A percentile compares a stretch with the other conserved stretches of the same genome.
Conservation (phyloP, 176 grass and related monocot species). For the Carex myosuroides region DNA sequence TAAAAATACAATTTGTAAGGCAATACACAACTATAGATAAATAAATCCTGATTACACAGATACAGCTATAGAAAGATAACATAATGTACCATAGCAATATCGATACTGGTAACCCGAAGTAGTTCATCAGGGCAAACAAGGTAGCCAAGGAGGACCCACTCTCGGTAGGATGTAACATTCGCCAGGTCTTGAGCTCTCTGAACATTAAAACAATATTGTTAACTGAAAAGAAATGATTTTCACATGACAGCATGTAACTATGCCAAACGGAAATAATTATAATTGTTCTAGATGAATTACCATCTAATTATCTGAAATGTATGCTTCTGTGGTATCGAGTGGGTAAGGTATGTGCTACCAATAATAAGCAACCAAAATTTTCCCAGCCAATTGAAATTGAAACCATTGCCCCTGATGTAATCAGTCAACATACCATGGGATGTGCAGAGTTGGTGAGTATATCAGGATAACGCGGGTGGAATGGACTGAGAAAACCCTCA, state of each 20-base stretch:
- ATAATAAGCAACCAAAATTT: neutral
- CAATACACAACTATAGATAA: neutral
- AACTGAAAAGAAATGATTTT: neutral
- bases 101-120: slow-evolving; percentile 92
- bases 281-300: neutral
- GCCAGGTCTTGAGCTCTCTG: slow-evolving; percentile 99
- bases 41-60: neutral
- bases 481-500: slow-evolving; percentile 96
- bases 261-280: neutral
- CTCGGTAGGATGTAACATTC: slow-evolving; percentile 92
- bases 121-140: slow-evolving; percentile 99
- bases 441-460: slow-evolving; percentile 98
- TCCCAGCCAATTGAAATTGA: neutral
- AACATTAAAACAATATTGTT: slow-evolving; percentile 28
- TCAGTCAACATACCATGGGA: slow-evolving; percentile 68
- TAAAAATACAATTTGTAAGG: slow-evolving; percentile 9
- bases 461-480: slow-evolving; percentile 97
- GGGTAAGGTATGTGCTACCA: neutral
- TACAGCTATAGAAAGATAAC: neutral
- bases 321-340: neutral
- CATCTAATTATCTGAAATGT: neutral
- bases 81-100: slow-evolving; percentile 84
- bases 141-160: slow-evolving; percentile 95
- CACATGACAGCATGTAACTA: neutral
- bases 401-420: neutral